Evolutionary conservation across 1,284 basidiomycete species (phyloP).

Genomic region (Papiliotrema terrestris): DNA sequence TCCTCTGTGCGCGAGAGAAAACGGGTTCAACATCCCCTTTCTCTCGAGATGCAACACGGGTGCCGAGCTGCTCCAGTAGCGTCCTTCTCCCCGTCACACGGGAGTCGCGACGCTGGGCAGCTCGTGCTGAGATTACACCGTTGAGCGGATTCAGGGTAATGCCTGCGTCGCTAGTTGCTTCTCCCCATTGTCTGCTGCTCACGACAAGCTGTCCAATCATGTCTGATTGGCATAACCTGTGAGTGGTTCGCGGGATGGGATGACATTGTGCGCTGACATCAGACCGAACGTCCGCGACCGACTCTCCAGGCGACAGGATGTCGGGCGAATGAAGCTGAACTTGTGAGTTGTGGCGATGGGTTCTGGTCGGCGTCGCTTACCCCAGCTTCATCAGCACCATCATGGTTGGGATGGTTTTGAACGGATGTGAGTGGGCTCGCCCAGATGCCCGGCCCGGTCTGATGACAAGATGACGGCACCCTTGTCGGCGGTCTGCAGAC

Average conservation of each 20-base stretch:
- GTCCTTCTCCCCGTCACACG: neutral
- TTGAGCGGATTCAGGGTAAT: constrained; percentile 52
- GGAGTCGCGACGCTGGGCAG: neutral
- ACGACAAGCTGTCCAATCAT: constrained; percentile 19
- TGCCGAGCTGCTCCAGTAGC: constrained; percentile 28
- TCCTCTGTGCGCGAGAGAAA: neutral
- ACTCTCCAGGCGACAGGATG: constrained; percentile 45
- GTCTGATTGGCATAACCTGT: constrained; percentile 47
- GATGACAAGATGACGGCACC: constrained; percentile 43
- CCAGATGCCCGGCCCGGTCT: neutral
- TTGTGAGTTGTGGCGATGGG: constrained; percentile 29
- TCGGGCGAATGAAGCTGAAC: constrained; percentile 49
- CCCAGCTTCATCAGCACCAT: constrained; percentile 48
- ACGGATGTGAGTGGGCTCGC: constrained; percentile 39
- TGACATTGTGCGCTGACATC: neutral
- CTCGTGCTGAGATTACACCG: constrained; percentile 51
- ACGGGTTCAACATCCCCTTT: constrained; percentile 3
- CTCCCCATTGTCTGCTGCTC: constrained; percentile 20
- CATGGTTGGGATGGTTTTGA: constrained; percentile 49
- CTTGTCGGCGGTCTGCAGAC: constrained; percentile 48
- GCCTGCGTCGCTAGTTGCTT: constrained; percentile 51
- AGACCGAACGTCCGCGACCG: constrained; percentile 46
- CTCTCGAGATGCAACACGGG: constrained; percentile 45
- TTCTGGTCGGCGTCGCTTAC: neutral
- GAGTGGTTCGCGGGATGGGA: constrained; percentile 16